Conservation (phyloP, 805 yeast species). For the Geotrichum ghanense region DNA sequence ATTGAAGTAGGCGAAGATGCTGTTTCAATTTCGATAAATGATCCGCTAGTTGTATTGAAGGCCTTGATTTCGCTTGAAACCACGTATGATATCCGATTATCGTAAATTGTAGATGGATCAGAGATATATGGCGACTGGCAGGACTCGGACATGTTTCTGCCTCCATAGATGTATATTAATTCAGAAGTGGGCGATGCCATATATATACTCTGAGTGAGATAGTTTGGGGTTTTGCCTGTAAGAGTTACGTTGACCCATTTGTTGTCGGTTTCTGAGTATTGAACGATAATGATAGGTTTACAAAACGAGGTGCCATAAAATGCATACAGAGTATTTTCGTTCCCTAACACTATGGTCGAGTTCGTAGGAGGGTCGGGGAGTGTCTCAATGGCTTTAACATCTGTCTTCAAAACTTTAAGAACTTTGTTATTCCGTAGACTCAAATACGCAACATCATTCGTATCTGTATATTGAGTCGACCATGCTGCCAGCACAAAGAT, state of each 20-base stretch:
- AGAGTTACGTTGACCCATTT: slow-evolving; percentile 2
- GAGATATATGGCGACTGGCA: slow-evolving; percentile 1
- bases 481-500: not conserved
- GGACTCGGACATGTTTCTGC: not conserved
- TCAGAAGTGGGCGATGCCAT: slow-evolving; percentile 6
- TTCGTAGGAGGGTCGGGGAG: slow-evolving; percentile 1
- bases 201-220: slow-evolving; percentile 3
- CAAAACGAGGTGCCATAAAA: slow-evolving; percentile 4
- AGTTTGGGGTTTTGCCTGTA: not conserved
- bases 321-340: not conserved
- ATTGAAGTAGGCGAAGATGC: slow-evolving; percentile 19
- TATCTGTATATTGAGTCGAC: slow-evolving; percentile 2
- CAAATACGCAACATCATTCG: slow-evolving; percentile 1
- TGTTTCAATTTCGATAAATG: slow-evolving; percentile 5
- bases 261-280: slow-evolving; percentile 2
- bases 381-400: not conserved
- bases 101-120: not conserved
- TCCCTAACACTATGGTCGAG: slow-evolving; percentile 2
- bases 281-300: slow-evolving; percentile 3
- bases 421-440: not conserved
- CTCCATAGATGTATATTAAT: slow-evolving; percentile 10
- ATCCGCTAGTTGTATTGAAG: not conserved
- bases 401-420: slow-evolving; percentile 5
- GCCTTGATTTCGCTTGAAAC: slow-evolving; percentile 4
- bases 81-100: not conserved